Base-by-base conservation (phyloP, 345 rosid genomes). In the Bruguiera parviflora region DNA sequence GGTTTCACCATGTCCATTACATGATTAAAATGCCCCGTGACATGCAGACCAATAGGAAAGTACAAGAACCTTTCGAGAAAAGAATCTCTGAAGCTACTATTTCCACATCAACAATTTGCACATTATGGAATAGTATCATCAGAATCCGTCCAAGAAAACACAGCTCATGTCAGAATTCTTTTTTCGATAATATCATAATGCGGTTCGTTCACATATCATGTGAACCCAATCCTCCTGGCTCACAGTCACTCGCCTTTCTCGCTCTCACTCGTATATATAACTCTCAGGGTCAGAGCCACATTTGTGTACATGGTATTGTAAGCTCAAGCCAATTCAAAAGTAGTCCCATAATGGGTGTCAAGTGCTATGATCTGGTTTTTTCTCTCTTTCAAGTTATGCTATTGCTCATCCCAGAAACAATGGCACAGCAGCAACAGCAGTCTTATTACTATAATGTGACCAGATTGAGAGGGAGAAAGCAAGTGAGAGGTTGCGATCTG, bases 401-500 rank as follows among this genome's bases (percentile, higher is more conserved):
- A 9, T 25, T 72, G 59, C 53, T 72, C 58, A 33, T 3, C 63
- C 80, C 70, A 67, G 63, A 68, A 71, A 51, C 73, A 43, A 55
- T 51, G 68, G 85, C 76, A 22, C 37, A 11, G 13, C 27, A 18
- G 20, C 53, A 33, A 16, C 58, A 49, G 4, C 27, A 60, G 43
- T 75, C 69, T 1, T 51, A 73, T 1, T 59, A 19, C 32, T 58
- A 73, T 68, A 81, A 71, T 72, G 77, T 51, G 80, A 78, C 62
- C 33, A 28, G 72, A 33, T 63, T 78, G 65, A 79, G 64, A 65
- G 88, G 86, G 22, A 82, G 71, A 75, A 86, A 84, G 72, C 89
- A 87, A 75, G 55, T 39, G 53, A 68, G 73, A 63, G 83, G 86
- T 6, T 93, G 98, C 76, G 89, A 90, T 68, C 73, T 93, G 77